Evolutionary conservation across 257 asterid genomes (phyloP).

Genomic region (Solanum sitiens): DNA sequence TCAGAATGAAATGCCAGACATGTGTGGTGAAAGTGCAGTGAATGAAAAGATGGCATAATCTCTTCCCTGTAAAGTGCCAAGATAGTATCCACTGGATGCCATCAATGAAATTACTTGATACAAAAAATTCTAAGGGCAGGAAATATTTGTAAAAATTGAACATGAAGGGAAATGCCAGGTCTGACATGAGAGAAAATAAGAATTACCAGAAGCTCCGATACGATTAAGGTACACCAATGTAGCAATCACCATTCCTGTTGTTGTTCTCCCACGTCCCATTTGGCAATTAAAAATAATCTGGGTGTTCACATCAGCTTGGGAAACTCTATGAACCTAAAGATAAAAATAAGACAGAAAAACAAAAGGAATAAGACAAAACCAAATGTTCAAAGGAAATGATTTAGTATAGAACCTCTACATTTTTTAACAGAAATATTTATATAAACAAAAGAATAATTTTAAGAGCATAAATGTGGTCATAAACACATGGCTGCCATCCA

Average conservation of each 20-base stretch:
- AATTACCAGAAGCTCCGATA: conserved; percentile 85
- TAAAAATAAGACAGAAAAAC: conserved; percentile 1
- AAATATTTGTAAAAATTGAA: background rate
- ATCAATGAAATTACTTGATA: background rate
- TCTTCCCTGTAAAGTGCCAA: background rate
- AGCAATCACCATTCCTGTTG: conserved; percentile 99
- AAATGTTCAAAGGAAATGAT: background rate
- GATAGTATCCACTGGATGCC: background rate
- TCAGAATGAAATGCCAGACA: background rate
- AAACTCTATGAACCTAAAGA: conserved; percentile 61
- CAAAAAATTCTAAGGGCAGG: background rate
- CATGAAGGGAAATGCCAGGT: background rate
- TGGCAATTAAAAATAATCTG: conserved; percentile 88
- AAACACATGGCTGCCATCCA: background rate
- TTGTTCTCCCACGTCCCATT: conserved; percentile 99
- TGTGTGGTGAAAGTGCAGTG: background rate
- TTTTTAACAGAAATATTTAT: background rate
- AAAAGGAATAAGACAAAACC: background rate
- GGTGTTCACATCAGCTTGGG: conserved; percentile 72
- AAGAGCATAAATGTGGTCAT: background rate
- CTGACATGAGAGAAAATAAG: conserved; percentile 5
- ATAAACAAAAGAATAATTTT: background rate
- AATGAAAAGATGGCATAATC: background rate
- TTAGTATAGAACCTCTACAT: background rate
- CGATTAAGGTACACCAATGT: conserved; percentile 80